Percentiles rank a stretch among this genome's conserved stretches.
These are phyloP conservation scores for Wickerhamiella sorbophila DNA, from an alignment of 805 yeast genomes.

Conservation along the genomic window DNA sequence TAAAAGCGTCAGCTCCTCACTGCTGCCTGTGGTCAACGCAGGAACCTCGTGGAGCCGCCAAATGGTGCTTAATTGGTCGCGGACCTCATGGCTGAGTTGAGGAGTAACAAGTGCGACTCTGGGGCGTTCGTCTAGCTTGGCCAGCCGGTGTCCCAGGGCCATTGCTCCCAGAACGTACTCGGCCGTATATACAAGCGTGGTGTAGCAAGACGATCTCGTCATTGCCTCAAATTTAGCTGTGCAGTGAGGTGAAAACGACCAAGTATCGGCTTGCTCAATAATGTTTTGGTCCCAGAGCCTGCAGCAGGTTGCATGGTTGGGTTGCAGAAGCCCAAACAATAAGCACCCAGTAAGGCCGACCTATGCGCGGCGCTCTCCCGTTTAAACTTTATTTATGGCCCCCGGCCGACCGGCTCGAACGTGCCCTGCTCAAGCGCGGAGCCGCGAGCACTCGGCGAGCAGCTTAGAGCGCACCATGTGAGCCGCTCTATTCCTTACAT, in stretches of 20 bases:
- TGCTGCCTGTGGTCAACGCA: conserved; percentile 17
- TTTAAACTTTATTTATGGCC: too few relatives aligned
- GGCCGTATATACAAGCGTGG: conserved; percentile 34
- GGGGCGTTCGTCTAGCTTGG: conserved; percentile 12
- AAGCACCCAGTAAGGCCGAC: too few relatives aligned
- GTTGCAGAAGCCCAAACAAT: too few relatives aligned
- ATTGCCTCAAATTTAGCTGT: too few relatives aligned
- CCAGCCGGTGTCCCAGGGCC: conserved; percentile 31
- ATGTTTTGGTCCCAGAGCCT: background rate
- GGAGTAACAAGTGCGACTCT: conserved; percentile 22
- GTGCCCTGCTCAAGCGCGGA: too few relatives aligned
- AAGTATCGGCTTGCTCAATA: too few relatives aligned
- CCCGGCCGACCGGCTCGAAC: too few relatives aligned
- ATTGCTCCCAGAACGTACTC: conserved; percentile 36
- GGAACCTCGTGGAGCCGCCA: conserved; percentile 22
- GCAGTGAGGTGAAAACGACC: too few relatives aligned
- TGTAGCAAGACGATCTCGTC: conserved; percentile 22
- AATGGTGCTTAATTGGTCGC: conserved; percentile 11
- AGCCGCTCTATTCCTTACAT: too few relatives aligned
- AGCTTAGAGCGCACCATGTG: too few relatives aligned
- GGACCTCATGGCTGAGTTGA: conserved; percentile 13
- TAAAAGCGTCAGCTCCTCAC: conserved; percentile 24
- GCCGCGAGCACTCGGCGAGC: too few relatives aligned
- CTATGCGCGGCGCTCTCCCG: too few relatives aligned
- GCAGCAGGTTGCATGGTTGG: background rate